These are phyloP conservation scores for Pezicula neosporulosa DNA, from an alignment of 2,329 filamentous ascomycete genomes.

Conservation along the genomic window DNA sequence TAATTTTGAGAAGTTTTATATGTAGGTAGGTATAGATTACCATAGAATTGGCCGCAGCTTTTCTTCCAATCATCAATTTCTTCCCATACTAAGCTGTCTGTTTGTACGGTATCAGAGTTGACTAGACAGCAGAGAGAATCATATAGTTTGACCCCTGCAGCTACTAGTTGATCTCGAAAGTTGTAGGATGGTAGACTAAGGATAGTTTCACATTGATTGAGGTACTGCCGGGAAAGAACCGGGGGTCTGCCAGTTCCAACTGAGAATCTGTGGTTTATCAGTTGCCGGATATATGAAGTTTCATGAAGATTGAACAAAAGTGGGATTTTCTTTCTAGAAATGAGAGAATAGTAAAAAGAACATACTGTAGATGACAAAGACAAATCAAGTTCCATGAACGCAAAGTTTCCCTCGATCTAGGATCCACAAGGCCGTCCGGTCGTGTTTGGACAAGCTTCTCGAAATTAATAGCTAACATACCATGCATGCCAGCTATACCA, in stretches of 20 bases:
- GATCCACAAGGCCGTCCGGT: background rate
- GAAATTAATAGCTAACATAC: background rate
- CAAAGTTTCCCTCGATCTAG: background rate
- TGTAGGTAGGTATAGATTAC: background rate
- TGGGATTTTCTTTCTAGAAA: background rate
- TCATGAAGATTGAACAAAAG: no score
- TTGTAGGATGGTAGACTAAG: background rate
- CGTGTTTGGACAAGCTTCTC: background rate
- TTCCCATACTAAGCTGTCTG: background rate
- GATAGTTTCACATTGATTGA: background rate
- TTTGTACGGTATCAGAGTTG: background rate
- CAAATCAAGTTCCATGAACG: background rate
- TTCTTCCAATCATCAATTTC: background rate
- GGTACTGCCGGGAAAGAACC: background rate
- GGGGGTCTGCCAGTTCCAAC: background rate
- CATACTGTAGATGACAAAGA: background rate
- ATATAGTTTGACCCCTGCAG: background rate
- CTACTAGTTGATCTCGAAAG: background rate
- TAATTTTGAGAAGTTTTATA: background rate
- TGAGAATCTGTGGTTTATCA: background rate
- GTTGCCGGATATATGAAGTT: background rate
- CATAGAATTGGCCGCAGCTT: background rate
- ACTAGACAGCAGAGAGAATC: background rate
- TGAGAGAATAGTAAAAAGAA: background rate
- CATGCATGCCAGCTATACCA: background rate